phyloP scores from a whole-genome alignment of 441 rosid genomes.

The Croton laevigatus region DNA sequence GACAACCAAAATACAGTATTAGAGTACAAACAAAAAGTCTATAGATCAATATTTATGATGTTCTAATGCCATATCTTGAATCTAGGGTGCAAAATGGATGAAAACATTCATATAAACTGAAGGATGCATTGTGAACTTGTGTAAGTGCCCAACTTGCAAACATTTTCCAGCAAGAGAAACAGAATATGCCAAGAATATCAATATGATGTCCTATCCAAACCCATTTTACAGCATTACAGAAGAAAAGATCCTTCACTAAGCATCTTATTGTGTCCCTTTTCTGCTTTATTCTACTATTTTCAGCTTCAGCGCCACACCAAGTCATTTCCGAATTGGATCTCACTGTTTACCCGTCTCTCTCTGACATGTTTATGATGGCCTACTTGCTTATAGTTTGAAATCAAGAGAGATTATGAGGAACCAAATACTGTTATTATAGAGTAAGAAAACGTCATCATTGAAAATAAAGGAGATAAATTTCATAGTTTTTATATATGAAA shows the following conservation, averaged over 20 bases:
- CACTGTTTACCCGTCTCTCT: conserved; percentile 30
- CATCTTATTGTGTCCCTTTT: conserved; percentile 9
- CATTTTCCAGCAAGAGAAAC: conserved; percentile 15
- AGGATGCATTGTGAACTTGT: conserved; percentile 12
- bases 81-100: background rate
- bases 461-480: background rate
- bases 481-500: background rate
- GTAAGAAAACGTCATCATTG: background rate
- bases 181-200: conserved; percentile 9
- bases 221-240: background rate
- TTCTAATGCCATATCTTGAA: conserved; percentile 9
- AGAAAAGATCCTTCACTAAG: conserved; percentile 2
- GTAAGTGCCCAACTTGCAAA: conserved; percentile 1
- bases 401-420: background rate
- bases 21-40: conserved; percentile 5
- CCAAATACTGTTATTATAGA: background rate
- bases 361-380: conserved; percentile 34
- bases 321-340: conserved; percentile 33
- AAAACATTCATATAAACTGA: conserved; percentile 15
- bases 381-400: conserved; percentile 11
- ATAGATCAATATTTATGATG: background rate
- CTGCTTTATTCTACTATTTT: conserved; percentile 1
- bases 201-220: conserved; percentile 15
- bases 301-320: conserved; percentile 16
- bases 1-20: conserved; percentile 2